A percentile compares a stretch with the other conserved stretches of the same genome.
Conservation (phyloP, 2,329 filamentous ascomycete species). For the Diaporthe capsici region DNA sequence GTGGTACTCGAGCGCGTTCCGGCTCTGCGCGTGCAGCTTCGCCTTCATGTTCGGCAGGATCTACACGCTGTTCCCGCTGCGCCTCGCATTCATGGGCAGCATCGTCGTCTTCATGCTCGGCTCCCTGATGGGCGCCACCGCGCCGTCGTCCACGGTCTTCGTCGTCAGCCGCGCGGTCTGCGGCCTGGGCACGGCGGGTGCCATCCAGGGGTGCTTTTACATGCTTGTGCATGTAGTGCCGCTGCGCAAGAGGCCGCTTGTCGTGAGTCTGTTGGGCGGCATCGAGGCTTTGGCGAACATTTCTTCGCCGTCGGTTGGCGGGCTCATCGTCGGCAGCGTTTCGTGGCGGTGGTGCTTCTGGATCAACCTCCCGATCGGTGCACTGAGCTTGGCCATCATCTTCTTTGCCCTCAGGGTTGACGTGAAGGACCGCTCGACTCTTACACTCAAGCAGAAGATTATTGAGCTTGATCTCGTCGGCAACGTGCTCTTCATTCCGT, state of each 20-base stretch:
- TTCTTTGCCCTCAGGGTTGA: conserved; percentile 33
- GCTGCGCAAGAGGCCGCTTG: conserved; percentile 33
- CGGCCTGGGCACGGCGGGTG: conserved; percentile 23
- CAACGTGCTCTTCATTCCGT: conserved; percentile 44
- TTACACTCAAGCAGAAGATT: conserved; percentile 48
- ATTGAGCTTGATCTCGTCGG: conserved; percentile 56
- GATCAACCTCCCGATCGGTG: conserved; percentile 39
- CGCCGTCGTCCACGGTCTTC: conserved; percentile 34
- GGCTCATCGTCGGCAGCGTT: conserved; percentile 33
- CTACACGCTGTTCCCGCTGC: conserved; percentile 34
- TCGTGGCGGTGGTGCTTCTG: conserved; percentile 42
- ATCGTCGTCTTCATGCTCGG: conserved; percentile 38
- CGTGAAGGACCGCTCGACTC: neutral
- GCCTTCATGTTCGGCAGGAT: conserved; percentile 40
- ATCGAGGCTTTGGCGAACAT: conserved; percentile 32
- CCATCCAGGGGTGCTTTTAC: conserved; percentile 37
- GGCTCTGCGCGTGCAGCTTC: conserved; percentile 40
- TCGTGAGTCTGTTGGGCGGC: neutral
- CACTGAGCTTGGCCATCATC: conserved; percentile 27
- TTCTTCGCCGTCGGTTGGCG: conserved; percentile 38
- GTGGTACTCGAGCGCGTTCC: conserved; percentile 40
- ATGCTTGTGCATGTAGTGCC: conserved; percentile 39
- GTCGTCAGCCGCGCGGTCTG: conserved; percentile 37
- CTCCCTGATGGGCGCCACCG: conserved; percentile 35
- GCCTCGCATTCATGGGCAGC: conserved; percentile 29